Percentiles rank a stretch among this genome's conserved stretches.
Conservation (phyloP, 768 basidiomycete species). For the Crepidotus variabilis region DNA sequence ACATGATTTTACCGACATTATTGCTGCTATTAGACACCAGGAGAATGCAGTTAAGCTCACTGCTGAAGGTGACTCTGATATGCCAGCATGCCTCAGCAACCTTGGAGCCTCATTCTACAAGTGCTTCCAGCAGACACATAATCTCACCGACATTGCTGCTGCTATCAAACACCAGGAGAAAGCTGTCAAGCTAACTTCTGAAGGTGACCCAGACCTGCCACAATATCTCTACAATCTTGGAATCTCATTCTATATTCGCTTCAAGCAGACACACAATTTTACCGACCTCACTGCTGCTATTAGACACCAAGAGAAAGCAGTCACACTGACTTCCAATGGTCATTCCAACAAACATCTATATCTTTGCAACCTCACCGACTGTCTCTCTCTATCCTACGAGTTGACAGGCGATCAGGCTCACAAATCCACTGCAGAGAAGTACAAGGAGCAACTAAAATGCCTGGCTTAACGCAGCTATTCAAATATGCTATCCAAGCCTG, state of each 20-base stretch:
- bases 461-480: too few species aligned
- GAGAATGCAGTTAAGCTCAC: too few species aligned
- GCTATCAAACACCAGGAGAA: conserved; percentile 3
- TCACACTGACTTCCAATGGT: conserved; percentile 7
- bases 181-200: conserved; percentile 7
- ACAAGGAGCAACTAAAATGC: too few species aligned
- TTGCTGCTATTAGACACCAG: too few species aligned
- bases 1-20: too few species aligned
- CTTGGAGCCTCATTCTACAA: background rate
- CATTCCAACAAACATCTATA: conserved; percentile 1
- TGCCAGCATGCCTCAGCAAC: too few species aligned
- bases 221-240: conserved; percentile 8
- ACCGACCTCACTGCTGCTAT: conserved; percentile 16
- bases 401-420: too few species aligned
- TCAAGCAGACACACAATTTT: conserved; percentile 14
- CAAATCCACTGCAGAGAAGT: too few species aligned
- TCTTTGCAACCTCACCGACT: background rate
- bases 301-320: conserved; percentile 6
- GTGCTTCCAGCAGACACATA: background rate
- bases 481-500: too few species aligned
- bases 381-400: too few species aligned
- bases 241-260: conserved; percentile 8
- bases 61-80: too few species aligned
- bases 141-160: background rate
- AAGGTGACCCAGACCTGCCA: conserved; percentile 3